Percentiles rank a stretch among this genome's conserved stretches.
Conservation (phyloP, 139 green algal species). For the Chlorella vulgaris region DNA sequence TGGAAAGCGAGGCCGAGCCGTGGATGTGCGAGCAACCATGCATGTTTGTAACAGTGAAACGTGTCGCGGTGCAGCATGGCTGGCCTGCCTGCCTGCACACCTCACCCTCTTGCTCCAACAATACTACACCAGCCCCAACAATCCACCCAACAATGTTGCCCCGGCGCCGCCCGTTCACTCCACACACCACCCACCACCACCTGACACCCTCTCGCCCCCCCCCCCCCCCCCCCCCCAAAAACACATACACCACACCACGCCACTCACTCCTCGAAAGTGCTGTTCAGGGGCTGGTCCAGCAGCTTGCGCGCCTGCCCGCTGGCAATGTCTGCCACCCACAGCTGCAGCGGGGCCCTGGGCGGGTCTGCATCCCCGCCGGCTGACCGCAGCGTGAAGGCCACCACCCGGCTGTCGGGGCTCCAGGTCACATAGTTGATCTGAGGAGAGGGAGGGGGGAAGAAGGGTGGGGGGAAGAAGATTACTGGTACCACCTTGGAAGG, state of each 20-base stretch:
- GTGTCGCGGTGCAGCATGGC: no score
- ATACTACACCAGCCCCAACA: no score
- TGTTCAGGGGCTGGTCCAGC: slow-evolving; percentile 60
- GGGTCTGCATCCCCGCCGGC: slow-evolving; percentile 59
- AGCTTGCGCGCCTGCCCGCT: slow-evolving; percentile 65
- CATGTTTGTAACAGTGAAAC: no score
- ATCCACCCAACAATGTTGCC: no score
- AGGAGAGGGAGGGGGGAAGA: not conserved
- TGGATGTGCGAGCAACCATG: not conserved
- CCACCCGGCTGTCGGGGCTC: slow-evolving; percentile 70
- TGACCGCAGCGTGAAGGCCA: slow-evolving; percentile 86
- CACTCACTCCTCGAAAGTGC: slow-evolving; percentile 63
- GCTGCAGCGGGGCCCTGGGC: slow-evolving; percentile 71
- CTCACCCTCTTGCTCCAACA: no score
- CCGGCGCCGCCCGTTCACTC: no score
- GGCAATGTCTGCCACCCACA: slow-evolving; percentile 88
- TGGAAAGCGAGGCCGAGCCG: not conserved
- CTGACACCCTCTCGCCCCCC: not conserved
- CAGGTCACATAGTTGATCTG: slow-evolving; percentile 84
- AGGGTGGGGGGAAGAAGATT: not conserved
- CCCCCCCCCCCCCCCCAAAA: not conserved
- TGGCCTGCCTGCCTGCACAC: no score
- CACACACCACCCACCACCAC: not conserved
- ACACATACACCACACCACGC: not conserved
- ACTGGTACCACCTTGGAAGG: not conserved